Evolutionary conservation across 176 grass and related monocot genomes (phyloP).

Genomic region (Cymbopogon citratus): DNA sequence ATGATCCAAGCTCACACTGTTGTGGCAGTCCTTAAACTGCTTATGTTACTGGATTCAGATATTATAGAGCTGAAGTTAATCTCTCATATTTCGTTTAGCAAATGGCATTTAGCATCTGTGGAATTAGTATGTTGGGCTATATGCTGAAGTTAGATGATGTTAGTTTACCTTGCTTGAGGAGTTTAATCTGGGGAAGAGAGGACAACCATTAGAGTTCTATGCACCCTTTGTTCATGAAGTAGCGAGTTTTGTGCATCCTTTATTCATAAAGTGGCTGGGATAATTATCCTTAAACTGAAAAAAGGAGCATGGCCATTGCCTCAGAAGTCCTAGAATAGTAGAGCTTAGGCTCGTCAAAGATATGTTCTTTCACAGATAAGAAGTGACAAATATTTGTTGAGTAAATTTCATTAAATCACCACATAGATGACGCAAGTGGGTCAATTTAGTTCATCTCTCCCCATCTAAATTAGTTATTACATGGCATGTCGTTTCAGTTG

Average conservation of each 20-base stretch:
- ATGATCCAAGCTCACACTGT: background rate
- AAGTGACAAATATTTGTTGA: background rate
- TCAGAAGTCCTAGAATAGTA: background rate
- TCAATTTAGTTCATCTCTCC: background rate
- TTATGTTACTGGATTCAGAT: slow-evolving; percentile 8
- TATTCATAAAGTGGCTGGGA: background rate
- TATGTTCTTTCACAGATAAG: background rate
- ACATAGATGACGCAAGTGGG: background rate
- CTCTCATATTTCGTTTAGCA: background rate
- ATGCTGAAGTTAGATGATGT: background rate
- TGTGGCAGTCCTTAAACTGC: background rate
- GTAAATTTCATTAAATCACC: background rate
- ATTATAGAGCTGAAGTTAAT: slow-evolving; percentile 7
- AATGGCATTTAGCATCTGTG: background rate
- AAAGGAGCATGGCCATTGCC: background rate
- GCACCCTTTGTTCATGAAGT: background rate
- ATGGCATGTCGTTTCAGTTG: background rate
- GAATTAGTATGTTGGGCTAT: background rate
- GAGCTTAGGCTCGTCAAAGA: background rate
- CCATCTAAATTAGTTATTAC: background rate
- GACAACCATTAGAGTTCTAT: background rate
- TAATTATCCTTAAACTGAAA: background rate
- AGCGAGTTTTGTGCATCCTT: background rate
- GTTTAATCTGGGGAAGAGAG: background rate
- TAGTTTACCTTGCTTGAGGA: background rate